Evolutionary conservation across 2,329 filamentous ascomycete species (phyloP).

Genomic region (Orbilia javanica): DNA sequence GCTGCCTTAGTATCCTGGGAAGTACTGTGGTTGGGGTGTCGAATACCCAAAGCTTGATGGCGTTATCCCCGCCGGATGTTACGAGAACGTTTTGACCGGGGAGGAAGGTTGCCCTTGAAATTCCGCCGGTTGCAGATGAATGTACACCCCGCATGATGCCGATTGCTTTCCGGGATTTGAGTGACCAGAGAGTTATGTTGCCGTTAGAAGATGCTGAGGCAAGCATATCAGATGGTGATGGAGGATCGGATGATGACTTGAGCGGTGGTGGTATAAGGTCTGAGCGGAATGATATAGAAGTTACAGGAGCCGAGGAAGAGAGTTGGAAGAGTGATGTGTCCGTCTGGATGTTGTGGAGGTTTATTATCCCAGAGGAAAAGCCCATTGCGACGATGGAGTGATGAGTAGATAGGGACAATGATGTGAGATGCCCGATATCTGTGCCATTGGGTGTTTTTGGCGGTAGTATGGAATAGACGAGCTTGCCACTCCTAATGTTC

Average conservation of each 20-base stretch:
- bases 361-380: conserved; percentile 81
- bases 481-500: conserved; percentile 92
- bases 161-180: conserved; percentile 87
- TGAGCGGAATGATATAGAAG: conserved; percentile 88
- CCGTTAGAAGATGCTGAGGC: conserved; percentile 83
- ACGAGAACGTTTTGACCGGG: conserved; percentile 88
- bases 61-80: conserved; percentile 92
- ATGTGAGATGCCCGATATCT: conserved; percentile 84
- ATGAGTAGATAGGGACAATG: conserved; percentile 84
- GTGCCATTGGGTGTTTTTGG: conserved; percentile 69
- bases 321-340: conserved; percentile 80
- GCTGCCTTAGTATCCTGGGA: conserved; percentile 84
- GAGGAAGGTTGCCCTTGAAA: conserved; percentile 90
- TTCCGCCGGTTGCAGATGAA: conserved; percentile 81
- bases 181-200: conserved; percentile 95
- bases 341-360: conserved; percentile 83
- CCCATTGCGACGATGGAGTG: conserved; percentile 89
- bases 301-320: conserved; percentile 70
- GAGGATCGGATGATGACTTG: conserved; percentile 49
- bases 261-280: conserved; percentile 68
- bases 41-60: conserved; percentile 76
- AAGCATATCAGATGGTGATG: conserved; percentile 74
- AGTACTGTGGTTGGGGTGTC: conserved; percentile 88
- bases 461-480: conserved; percentile 89
- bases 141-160: conserved; percentile 90